Evolutionary conservation across 495 filamentous ascomycete genomes (phyloP).

Genomic region (Aspergillus affinis): DNA sequence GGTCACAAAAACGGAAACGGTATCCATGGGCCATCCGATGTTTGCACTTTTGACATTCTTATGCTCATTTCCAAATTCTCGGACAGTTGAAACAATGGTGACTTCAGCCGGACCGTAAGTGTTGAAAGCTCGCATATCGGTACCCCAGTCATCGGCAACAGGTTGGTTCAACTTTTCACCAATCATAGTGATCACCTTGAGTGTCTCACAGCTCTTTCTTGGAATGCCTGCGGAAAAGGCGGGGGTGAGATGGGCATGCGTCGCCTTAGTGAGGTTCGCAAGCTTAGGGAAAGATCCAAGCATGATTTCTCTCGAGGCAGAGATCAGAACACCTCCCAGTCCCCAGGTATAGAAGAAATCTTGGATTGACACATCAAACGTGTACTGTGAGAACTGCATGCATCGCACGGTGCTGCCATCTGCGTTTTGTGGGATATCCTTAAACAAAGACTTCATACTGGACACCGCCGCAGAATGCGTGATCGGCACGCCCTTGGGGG

Average conservation of each 20-base stretch:
- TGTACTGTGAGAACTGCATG: conserved; percentile 39
- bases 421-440: conserved; percentile 29
- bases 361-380: conserved; percentile 41
- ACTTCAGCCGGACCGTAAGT: conserved; percentile 41
- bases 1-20: conserved; percentile 36
- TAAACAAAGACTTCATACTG: conserved; percentile 33
- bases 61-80: conserved; percentile 31
- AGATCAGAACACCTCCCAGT: conserved; percentile 35
- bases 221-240: conserved; percentile 35
- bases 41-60: conserved; percentile 34
- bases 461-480: conserved; percentile 38
- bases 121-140: conserved; percentile 32
- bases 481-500: conserved; percentile 63
- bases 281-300: conserved; percentile 35
- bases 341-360: conserved; percentile 44
- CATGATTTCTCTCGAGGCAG: conserved; percentile 33
- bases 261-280: conserved; percentile 32
- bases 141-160: conserved; percentile 41
- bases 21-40: conserved; percentile 34
- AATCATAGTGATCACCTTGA: conserved; percentile 86
- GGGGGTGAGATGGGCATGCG: conserved; percentile 40
- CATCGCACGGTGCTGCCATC: conserved; percentile 28
- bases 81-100: conserved; percentile 37
- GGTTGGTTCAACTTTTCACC: conserved; percentile 84
- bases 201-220: conserved; percentile 29